Base-by-base conservation (phyloP, 192 early-diverging fungal species). In the Entomortierella parvispora region DNA sequence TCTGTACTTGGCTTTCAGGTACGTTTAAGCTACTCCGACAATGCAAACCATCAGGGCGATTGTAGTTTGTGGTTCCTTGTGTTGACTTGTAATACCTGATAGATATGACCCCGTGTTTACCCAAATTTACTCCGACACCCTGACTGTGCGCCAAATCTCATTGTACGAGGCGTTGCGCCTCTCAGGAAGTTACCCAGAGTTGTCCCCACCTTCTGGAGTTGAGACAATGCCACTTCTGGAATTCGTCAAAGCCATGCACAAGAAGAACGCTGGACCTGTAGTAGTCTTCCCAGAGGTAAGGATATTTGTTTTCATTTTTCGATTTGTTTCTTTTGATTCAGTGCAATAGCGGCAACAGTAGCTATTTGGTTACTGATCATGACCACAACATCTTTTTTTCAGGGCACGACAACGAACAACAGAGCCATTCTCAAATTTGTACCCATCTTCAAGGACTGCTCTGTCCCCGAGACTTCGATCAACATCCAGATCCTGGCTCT, bases 401-500 rank as follows among this genome's bases (percentile, higher is more conserved):
- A 89, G 88, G 90, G 89, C 44, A 94, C 95, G 0, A 95, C 95
- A 11, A 89, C 90, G 25, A 96, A 96, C 75, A 93, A 93, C n/a
- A 81, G 92, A 6, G 95, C 94, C 7, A 74, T 96, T 26, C 81
- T 96, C 10, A 91, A 92, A 66, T 87, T 95, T 32, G 64, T 87
- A 23, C 90, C 92, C 4, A 76, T 95, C 20, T 95, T 95, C 68
- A 85, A 89, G 45, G 81, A 84, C 8, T 79, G 78, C 22, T 74
- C 71, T n/a, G 71, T 86, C 25, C 79, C 84, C 28, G 89, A 94
- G 61, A 81, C 86, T 6, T 82, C 87, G 34, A 58, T 86, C 11
- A 23, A 58, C 10, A 72, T 96, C 45, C 84, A 86, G 46, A 45
- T 94, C n/a, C 31, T 93, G 51, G 80, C 85, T 4, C 61, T 93